Percentiles rank a stretch among this genome's conserved stretches.
These are phyloP conservation scores for Neoboletus magnificus DNA, from an alignment of 768 basidiomycete genomes.

Conservation along the genomic window DNA sequence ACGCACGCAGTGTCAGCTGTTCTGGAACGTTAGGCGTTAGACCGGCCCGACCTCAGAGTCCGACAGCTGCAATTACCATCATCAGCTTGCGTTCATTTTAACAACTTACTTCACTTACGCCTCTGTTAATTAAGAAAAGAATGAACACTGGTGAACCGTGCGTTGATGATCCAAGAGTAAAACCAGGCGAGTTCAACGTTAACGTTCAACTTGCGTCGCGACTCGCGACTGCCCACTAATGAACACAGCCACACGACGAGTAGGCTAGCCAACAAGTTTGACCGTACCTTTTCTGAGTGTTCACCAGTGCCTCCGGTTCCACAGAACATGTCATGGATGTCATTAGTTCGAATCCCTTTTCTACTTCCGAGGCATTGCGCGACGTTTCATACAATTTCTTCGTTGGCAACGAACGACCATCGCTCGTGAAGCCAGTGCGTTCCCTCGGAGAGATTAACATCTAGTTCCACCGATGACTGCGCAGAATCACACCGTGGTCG, in stretches of 20 bases:
- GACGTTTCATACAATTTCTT: too few species aligned
- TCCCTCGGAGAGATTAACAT: not conserved
- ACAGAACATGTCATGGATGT: not conserved
- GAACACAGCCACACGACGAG: slow-evolving; percentile 9
- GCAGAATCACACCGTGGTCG: not conserved
- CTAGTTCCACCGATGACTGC: not conserved
- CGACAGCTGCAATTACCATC: slow-evolving; percentile 6
- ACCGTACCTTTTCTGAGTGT: too few species aligned
- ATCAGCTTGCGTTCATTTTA: slow-evolving; percentile 6
- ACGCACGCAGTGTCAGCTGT: not conserved
- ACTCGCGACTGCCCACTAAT: not conserved
- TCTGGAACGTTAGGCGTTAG: slow-evolving; percentile 4
- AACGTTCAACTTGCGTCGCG: not conserved
- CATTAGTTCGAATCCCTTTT: too few species aligned
- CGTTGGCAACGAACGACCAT: too few species aligned
- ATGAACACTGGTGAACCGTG: not conserved
- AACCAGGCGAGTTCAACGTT: not conserved
- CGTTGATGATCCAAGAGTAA: not conserved
- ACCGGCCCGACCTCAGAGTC: slow-evolving; percentile 3
- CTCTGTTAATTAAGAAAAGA: not conserved
- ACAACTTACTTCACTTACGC: not conserved
- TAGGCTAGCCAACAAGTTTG: too few species aligned
- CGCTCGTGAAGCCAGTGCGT: too few species aligned
- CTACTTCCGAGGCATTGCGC: too few species aligned
- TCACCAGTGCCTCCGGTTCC: not conserved